Evolutionary conservation across 2,329 filamentous ascomycete genomes (phyloP).

Genomic region (Mycosphaerella sp.): DNA sequence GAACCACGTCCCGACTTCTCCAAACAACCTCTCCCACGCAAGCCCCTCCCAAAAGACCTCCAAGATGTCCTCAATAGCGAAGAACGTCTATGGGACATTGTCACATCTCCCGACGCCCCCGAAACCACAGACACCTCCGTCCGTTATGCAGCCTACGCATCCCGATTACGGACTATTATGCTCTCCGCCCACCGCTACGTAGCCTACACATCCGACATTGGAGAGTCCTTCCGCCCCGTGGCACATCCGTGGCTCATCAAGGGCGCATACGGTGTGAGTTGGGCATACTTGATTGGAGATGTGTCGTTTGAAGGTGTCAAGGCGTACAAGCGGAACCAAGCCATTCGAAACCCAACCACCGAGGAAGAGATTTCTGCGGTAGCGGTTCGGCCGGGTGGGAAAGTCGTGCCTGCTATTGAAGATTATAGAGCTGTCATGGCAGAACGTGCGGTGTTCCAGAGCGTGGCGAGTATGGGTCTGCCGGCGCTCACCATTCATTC

Average conservation of each 20-base stretch:
- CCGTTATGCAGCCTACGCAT: conserved; percentile 89
- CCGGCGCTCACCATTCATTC: conserved; percentile 92
- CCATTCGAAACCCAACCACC: conserved; percentile 61
- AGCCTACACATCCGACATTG: conserved; percentile 90
- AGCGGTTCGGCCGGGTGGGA: conserved; percentile 14
- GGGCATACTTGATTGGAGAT: conserved; percentile 87
- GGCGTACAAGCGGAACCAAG: conserved; percentile 81
- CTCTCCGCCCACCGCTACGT: conserved; percentile 90
- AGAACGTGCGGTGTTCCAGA: conserved; percentile 85
- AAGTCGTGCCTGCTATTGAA: conserved; percentile 63
- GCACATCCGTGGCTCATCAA: conserved; percentile 79
- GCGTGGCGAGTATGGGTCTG: conserved; percentile 84
- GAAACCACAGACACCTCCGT: conserved; percentile 79
- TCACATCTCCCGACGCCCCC: conserved; percentile 59
- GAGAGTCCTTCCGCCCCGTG: conserved; percentile 89
- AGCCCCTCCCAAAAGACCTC: conserved; percentile 49
- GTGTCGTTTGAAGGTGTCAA: conserved; percentile 93
- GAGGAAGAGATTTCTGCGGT: conserved; percentile 33
- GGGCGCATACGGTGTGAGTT: conserved; percentile 81
- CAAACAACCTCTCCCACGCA: conserved; percentile 44
- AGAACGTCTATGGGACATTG: conserved; percentile 60
- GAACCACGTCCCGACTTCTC: conserved; percentile 45
- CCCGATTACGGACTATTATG: conserved; percentile 61
- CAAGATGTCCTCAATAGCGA: conserved; percentile 55
- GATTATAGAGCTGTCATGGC: conserved; percentile 89